Percentiles rank a stretch among this genome's conserved stretches.
Evolutionary conservation across 148 eudicot genomes (phyloP).

Genomic region (Spergularia bocconei): DNA sequence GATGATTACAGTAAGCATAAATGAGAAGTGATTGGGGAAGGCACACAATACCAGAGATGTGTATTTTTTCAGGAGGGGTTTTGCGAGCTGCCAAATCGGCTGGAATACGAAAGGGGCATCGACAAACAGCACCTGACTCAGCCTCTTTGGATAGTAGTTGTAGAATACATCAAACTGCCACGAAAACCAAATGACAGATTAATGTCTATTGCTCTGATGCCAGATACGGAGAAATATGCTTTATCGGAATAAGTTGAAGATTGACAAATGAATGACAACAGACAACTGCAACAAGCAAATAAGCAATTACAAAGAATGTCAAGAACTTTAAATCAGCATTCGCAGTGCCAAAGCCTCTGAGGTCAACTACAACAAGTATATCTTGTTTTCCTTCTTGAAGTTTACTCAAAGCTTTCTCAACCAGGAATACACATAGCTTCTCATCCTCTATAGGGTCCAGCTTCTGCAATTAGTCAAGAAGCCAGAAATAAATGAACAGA

Average conservation of each 20-base stretch:
- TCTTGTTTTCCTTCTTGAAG: slow-evolving; percentile 78
- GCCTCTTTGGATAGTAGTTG: slow-evolving; percentile 76
- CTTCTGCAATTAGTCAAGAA: slow-evolving; percentile 41
- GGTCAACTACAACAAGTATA: slow-evolving; percentile 77
- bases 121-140: slow-evolving; percentile 81
- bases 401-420: slow-evolving; percentile 87
- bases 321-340: slow-evolving; percentile 81
- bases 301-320: slow-evolving; percentile 75
- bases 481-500: background rate
- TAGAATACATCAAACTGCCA: slow-evolving; percentile 92
- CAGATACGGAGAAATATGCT: background rate
- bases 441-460: slow-evolving; percentile 56
- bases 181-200: slow-evolving; percentile 12
- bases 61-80: slow-evolving; percentile 80
- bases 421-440: slow-evolving; percentile 72
- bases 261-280: background rate
- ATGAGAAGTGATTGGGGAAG: background rate
- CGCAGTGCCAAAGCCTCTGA: slow-evolving; percentile 66
- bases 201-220: background rate
- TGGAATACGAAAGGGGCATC: slow-evolving; percentile 87
- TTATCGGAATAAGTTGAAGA: background rate
- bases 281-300: slow-evolving; percentile 23
- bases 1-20: background rate
- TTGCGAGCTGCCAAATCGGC: slow-evolving; percentile 82
- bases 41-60: slow-evolving; percentile 62